phyloP scores from a whole-genome alignment of 2,329 filamentous ascomycete genomes.

The Botrytis medusae region DNA sequence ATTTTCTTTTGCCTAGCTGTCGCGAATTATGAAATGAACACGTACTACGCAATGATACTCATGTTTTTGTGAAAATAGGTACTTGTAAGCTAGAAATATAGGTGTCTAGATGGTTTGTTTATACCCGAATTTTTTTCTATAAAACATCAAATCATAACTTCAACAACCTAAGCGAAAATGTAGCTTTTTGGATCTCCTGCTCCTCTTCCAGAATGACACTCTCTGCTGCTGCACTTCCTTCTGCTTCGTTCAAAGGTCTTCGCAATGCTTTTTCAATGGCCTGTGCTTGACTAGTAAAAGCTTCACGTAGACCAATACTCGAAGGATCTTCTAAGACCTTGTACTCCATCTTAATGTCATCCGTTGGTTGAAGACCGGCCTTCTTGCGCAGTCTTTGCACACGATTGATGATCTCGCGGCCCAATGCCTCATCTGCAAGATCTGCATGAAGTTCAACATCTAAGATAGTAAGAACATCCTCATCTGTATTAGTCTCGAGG shows the following conservation, averaged over 20 bases:
- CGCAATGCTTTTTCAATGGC: constrained; percentile 76
- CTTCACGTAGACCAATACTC: constrained; percentile 66
- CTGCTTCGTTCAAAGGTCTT: constrained; percentile 50
- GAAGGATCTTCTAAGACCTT: constrained; percentile 77
- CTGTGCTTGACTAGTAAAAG: constrained; percentile 66
- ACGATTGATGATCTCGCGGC: constrained; percentile 87
- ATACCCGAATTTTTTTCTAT: background rate
- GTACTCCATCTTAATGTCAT: constrained; percentile 96
- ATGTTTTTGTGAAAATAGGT: background rate
- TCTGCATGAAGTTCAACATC: constrained; percentile 80
- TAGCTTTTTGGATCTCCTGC: constrained; percentile 82
- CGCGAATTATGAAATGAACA: background rate
- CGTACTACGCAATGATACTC: background rate
- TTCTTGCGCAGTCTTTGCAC: constrained; percentile 93
- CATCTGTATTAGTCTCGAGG: constrained; percentile 84
- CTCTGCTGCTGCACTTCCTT: constrained; percentile 38
- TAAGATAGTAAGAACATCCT: constrained; percentile 89
- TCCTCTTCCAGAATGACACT: constrained; percentile 76
- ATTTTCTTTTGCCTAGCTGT: background rate
- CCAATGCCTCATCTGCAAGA: constrained; percentile 83
- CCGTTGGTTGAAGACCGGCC: constrained; percentile 83
- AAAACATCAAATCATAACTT: constrained; percentile 56
- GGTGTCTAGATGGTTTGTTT: constrained; percentile 13
- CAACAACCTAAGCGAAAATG: constrained; percentile 72
- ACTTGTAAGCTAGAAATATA: background rate